Conservation (phyloP, 768 basidiomycete genomes). For the Tricholoma furcatifolium region DNA sequence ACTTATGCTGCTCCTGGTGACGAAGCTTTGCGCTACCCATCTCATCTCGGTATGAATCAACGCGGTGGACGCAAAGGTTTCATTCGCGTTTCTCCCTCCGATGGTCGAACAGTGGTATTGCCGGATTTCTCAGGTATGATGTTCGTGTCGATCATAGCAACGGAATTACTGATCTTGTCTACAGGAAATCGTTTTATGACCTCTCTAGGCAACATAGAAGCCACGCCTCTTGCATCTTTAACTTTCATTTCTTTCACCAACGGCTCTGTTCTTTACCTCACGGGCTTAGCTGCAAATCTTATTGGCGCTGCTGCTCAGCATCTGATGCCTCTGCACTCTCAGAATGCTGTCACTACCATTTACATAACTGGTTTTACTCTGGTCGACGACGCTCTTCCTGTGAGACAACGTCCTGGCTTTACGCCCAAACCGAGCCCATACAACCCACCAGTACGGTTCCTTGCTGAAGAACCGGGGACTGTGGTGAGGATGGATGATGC, state of each 20-base stretch:
- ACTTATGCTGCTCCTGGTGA: constrained; percentile 39
- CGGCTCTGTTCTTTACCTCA: constrained; percentile 61
- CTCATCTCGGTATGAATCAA: constrained; percentile 63
- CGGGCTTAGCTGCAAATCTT: constrained; percentile 51
- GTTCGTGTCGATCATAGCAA: neutral
- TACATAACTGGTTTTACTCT: constrained; percentile 50
- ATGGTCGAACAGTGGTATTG: constrained; percentile 52
- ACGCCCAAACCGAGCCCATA: constrained; percentile 42
- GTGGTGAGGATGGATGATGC: constrained; percentile 28
- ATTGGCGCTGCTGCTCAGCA: constrained; percentile 45
- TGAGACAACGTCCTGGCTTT: constrained; percentile 37
- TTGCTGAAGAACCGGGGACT: constrained; percentile 44
- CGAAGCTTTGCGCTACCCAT: constrained; percentile 44
- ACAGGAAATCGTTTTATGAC: constrained; percentile 63
- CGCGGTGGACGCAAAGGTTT: constrained; percentile 65
- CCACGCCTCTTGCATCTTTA: constrained; percentile 53
- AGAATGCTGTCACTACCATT: constrained; percentile 48
- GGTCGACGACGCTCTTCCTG: constrained; percentile 53
- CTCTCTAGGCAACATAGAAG: constrained; percentile 61
- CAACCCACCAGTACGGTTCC: constrained; percentile 53
- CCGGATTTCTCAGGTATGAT: constrained; percentile 59
- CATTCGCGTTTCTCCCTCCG: constrained; percentile 53
- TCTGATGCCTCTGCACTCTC: constrained; percentile 49
- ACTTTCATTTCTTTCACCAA: constrained; percentile 54
- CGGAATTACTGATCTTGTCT: neutral